phyloP scores from a whole-genome alignment of 805 yeast species.

The Candida berthetii region DNA sequence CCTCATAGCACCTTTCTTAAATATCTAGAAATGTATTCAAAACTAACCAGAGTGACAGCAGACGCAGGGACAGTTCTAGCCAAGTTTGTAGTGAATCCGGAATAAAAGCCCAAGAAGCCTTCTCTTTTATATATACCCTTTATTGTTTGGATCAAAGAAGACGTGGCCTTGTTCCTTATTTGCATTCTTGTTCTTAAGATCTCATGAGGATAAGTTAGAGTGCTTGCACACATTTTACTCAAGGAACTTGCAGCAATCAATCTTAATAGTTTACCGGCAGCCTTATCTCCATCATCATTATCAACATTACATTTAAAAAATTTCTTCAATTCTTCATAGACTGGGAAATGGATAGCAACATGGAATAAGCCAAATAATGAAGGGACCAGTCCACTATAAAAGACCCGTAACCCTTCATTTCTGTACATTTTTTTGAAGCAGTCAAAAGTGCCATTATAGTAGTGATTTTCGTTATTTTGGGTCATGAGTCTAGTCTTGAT shows the following conservation, averaged over 20 bases:
- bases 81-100: constrained; percentile 82
- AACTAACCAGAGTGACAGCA: constrained; percentile 91
- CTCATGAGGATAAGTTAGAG: constrained; percentile 93
- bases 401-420: constrained; percentile 74
- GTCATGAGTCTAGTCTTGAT: constrained; percentile 93
- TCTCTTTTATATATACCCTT: constrained; percentile 42
- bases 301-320: constrained; percentile 28
- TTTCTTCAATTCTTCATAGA: constrained; percentile 74
- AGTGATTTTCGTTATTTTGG: constrained; percentile 38
- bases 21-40: constrained; percentile 56
- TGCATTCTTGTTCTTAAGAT: constrained; percentile 90
- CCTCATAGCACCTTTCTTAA: constrained; percentile 1
- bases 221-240: constrained; percentile 84
- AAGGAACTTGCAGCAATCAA: constrained; percentile 64
- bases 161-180: constrained; percentile 29
- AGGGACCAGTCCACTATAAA: constrained; percentile 87
- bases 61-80: constrained; percentile 91
- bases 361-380: constrained; percentile 86
- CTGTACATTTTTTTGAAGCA: constrained; percentile 76
- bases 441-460: constrained; percentile 72
- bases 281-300: not conserved
- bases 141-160: constrained; percentile 20
- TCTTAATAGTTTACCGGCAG: constrained; percentile 27
- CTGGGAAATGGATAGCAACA: constrained; percentile 95
- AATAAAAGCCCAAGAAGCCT: constrained; percentile 79